Conservation (phyloP, 768 basidiomycete genomes). For the Phlebiopsis gigantea region DNA sequence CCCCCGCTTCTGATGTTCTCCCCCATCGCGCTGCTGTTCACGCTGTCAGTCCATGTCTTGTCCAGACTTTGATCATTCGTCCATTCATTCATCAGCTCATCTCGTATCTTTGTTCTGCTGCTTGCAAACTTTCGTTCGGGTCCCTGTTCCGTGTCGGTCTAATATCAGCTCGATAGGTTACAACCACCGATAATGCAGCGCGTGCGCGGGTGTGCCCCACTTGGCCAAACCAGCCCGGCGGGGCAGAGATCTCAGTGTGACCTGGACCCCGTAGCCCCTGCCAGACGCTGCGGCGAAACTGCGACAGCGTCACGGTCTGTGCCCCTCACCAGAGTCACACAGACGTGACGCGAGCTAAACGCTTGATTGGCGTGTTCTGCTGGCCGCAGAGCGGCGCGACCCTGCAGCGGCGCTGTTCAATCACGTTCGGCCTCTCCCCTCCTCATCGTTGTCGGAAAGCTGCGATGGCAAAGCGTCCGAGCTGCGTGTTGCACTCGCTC, state of each 20-base stretch:
- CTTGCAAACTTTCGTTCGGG: background rate
- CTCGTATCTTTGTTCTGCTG: constrained; percentile 2
- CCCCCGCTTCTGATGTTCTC: constrained; percentile 6
- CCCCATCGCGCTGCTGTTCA: background rate
- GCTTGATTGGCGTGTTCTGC: constrained; percentile 3
- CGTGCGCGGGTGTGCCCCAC: background rate
- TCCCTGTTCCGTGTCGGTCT: constrained; percentile 5
- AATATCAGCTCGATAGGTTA: constrained; percentile 3
- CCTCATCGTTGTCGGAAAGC: background rate
- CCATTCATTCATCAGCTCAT: constrained; percentile 3
- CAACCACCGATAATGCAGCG: constrained; percentile 2
- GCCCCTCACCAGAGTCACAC: background rate
- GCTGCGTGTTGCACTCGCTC: too few species aligned
- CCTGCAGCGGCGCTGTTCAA: background rate
- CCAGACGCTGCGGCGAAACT: background rate
- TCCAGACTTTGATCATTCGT: background rate
- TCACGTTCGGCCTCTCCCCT: background rate
- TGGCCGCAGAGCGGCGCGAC: background rate
- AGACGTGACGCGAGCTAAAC: background rate
- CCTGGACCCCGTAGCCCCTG: background rate
- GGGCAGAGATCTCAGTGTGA: background rate
- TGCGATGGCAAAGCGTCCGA: background rate
- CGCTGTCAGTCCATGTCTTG: background rate
- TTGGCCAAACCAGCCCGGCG: constrained; percentile 1
- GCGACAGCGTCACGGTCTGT: background rate